phyloP scores from a whole-genome alignment of 2,329 filamentous ascomycete genomes.

The Plenodomus biglobosus region DNA sequence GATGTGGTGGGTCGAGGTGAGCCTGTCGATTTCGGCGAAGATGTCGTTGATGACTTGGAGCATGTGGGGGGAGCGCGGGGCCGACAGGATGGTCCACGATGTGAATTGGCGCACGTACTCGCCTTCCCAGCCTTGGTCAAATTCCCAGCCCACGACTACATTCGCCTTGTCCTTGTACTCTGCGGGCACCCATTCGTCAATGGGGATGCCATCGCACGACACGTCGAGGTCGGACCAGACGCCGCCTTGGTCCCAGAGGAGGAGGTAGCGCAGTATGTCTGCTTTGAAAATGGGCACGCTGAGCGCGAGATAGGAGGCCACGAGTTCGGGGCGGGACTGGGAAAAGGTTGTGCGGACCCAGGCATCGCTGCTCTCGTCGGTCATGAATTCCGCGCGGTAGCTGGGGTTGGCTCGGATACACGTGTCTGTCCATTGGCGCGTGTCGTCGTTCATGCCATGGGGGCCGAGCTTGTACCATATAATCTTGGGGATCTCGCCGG shows the following conservation, averaged over 20 bases:
- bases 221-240: constrained; percentile 49
- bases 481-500: constrained; percentile 30
- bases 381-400: constrained; percentile 36
- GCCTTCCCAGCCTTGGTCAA: constrained; percentile 33
- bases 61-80: constrained; percentile 26
- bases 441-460: constrained; percentile 36
- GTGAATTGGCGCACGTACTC: constrained; percentile 29
- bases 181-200: constrained; percentile 43
- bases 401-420: constrained; percentile 34
- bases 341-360: constrained; percentile 40
- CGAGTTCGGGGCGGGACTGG: constrained; percentile 41
- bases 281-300: constrained; percentile 45
- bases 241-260: constrained; percentile 47
- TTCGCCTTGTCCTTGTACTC: constrained; percentile 32
- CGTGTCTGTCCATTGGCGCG: constrained; percentile 34
- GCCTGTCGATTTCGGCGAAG: constrained; percentile 16
- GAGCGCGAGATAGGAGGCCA: constrained; percentile 41
- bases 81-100: constrained; percentile 37
- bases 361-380: constrained; percentile 31
- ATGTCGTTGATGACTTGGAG: constrained; percentile 33
- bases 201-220: constrained; percentile 35
- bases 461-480: constrained; percentile 48
- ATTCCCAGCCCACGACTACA: constrained; percentile 46
- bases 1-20: constrained; percentile 13
- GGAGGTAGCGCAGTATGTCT: constrained; percentile 48